phyloP scores from a whole-genome alignment of 1,139 yeast species.

The Taphrina confusa region DNA sequence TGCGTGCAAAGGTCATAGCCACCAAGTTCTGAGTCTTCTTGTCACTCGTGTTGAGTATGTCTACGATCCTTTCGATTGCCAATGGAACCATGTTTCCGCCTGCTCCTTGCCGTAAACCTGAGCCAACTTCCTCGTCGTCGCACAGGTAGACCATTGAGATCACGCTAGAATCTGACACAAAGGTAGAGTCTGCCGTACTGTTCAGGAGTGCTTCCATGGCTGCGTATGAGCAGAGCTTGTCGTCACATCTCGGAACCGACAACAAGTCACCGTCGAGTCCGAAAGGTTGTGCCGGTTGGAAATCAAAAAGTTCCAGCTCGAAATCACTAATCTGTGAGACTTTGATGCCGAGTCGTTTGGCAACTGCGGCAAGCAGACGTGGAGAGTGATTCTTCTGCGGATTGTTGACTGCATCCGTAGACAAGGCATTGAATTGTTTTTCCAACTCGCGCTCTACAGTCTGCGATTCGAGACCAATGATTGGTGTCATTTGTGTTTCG shows the following conservation, averaged over 20 bases:
- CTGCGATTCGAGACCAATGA: slow-evolving; percentile 61
- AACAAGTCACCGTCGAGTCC: slow-evolving; percentile 87
- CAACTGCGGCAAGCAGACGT: slow-evolving; percentile 69
- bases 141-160: slow-evolving; percentile 64
- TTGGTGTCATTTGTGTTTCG: slow-evolving; percentile 85
- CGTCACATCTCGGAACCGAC: slow-evolving; percentile 89
- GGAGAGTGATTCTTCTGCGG: slow-evolving; percentile 66
- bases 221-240: slow-evolving; percentile 84
- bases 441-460: slow-evolving; percentile 33
- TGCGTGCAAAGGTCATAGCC: slow-evolving; percentile 54
- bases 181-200: slow-evolving; percentile 52
- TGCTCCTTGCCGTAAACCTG: slow-evolving; percentile 91
- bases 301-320: slow-evolving; percentile 80
- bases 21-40: slow-evolving; percentile 46
- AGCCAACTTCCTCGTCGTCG: slow-evolving; percentile 94
- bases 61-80: slow-evolving; percentile 66
- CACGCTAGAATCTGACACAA: slow-evolving; percentile 66
- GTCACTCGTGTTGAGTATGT: slow-evolving; percentile 55
- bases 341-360: slow-evolving; percentile 56
- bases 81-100: slow-evolving; percentile 84
- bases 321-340: slow-evolving; percentile 74
- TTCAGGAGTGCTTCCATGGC: slow-evolving; percentile 65
- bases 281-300: slow-evolving; percentile 79
- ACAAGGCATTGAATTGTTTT: slow-evolving; percentile 21
- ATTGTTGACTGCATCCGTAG: slow-evolving; percentile 9